phyloP scores from a whole-genome alignment of 768 basidiomycete species.

The Boletus vinaceobasis region DNA sequence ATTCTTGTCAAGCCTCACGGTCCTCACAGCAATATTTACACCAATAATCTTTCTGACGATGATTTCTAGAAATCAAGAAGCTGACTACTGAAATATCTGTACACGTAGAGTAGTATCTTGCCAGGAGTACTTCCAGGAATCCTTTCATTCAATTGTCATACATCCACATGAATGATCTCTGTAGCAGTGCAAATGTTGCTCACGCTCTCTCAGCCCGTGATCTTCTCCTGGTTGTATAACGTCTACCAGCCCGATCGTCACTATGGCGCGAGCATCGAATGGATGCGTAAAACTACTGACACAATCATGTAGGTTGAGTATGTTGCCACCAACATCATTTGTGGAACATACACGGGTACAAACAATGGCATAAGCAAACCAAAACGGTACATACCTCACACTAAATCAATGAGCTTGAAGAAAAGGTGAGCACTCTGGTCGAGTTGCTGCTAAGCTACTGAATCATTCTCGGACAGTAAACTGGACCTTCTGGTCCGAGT shows the following conservation, averaged over 20 bases:
- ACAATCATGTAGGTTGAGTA: too few species aligned
- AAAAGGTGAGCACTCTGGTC: constrained; percentile 41
- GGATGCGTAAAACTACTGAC: too few species aligned
- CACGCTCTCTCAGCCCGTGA: too few species aligned
- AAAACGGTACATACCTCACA: background rate
- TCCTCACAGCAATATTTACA: background rate
- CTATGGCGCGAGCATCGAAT: too few species aligned
- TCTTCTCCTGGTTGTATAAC: too few species aligned
- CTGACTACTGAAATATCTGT: background rate
- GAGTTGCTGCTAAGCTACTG: background rate
- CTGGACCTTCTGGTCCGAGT: constrained; percentile 91
- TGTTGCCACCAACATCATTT: too few species aligned
- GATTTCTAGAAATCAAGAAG: background rate
- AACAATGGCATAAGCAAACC: constrained; percentile 15
- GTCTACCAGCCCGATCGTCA: too few species aligned
- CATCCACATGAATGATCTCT: too few species aligned
- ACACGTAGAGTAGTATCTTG: background rate
- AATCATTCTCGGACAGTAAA: constrained; percentile 47
- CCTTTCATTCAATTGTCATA: too few species aligned
- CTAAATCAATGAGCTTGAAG: constrained; percentile 47
- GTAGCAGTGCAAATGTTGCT: too few species aligned
- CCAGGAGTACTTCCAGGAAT: too few species aligned
- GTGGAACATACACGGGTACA: constrained; percentile 3
- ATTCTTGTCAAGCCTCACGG: too few species aligned
- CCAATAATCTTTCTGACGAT: background rate